Percentiles rank a stretch among this genome's conserved stretches.
These are phyloP conservation scores for Trichoderma sp. DNA, from an alignment of 2,329 filamentous ascomycete genomes.

Conservation along the genomic window DNA sequence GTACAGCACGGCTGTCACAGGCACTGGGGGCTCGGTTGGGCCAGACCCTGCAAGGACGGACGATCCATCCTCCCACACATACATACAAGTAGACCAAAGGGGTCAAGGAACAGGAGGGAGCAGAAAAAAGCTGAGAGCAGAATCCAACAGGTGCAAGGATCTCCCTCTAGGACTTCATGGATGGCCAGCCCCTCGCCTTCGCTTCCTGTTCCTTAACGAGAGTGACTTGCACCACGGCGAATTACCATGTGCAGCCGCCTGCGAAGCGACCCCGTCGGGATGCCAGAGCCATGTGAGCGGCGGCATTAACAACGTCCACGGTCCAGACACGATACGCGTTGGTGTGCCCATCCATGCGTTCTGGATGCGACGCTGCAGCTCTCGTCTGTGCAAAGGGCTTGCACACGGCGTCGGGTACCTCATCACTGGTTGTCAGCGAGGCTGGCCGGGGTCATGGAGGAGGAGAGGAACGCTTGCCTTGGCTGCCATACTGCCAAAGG, in stretches of 20 bases:
- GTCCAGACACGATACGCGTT: not conserved
- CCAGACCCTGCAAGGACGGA: conserved; percentile 9
- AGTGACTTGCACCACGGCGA: conserved; percentile 19
- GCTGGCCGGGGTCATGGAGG: not conserved
- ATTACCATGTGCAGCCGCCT: conserved; percentile 16
- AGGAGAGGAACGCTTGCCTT: not conserved
- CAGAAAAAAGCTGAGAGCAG: not conserved
- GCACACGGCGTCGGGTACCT: not conserved
- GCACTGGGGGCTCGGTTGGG: not conserved
- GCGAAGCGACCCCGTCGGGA: conserved; percentile 12
- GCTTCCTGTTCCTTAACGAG: not conserved
- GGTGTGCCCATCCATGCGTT: conserved; percentile 10
- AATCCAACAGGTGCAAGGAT: conserved; percentile 8
- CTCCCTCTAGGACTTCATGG: not conserved
- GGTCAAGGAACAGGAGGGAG: not conserved
- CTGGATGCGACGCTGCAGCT: conserved; percentile 3
- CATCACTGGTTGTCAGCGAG: not conserved
- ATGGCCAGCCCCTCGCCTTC: not conserved
- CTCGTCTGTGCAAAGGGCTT: not conserved
- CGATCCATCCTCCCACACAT: conserved; percentile 5
- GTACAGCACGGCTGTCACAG: not conserved
- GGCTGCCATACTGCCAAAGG: not conserved
- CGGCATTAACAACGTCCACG: not conserved
- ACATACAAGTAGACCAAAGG: too few relatives aligned
- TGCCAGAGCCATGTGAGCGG: conserved; percentile 13